Evolutionary conservation across 2,329 filamentous ascomycete species (phyloP).

Genomic region (Neonectria faginata): DNA sequence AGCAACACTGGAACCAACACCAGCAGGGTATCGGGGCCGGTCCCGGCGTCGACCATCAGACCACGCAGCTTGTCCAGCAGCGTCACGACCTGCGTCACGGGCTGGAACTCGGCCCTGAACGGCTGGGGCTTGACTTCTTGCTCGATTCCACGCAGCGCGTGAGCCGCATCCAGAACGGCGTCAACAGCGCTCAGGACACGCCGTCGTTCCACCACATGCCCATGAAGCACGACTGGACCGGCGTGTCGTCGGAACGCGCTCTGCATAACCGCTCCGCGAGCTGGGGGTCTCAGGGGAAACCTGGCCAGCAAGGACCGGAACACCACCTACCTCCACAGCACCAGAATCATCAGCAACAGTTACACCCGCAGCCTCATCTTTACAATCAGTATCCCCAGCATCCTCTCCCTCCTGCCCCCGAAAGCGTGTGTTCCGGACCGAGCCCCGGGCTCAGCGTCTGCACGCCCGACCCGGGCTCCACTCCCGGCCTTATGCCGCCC

Average conservation of each 20-base stretch:
- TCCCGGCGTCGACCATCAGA: constrained; percentile 23
- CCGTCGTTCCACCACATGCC: constrained; percentile 58
- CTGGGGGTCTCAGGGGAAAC: constrained; percentile 41
- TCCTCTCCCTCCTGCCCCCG: constrained; percentile 34
- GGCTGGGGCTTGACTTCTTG: constrained; percentile 79
- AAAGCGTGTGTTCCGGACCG: constrained; percentile 38
- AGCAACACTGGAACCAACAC: constrained; percentile 27
- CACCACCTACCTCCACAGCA: constrained; percentile 34
- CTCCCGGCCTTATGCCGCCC: constrained; percentile 29
- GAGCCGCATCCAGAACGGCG: constrained; percentile 62
- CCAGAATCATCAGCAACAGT: constrained; percentile 12
- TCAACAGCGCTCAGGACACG: constrained; percentile 61
- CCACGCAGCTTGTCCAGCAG: constrained; percentile 57
- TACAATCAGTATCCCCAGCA: constrained; percentile 23
- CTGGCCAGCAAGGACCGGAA: constrained; percentile 32
- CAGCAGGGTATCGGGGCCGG: not conserved
- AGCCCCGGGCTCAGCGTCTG: constrained; percentile 34
- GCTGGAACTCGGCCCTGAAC: constrained; percentile 72
- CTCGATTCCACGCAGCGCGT: constrained; percentile 70
- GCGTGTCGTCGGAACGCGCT: constrained; percentile 43
- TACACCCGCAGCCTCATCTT: constrained; percentile 26
- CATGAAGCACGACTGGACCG: constrained; percentile 64
- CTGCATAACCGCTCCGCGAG: constrained; percentile 40
- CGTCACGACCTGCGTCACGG: constrained; percentile 64
- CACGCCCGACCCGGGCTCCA: constrained; percentile 28